Base-by-base conservation (phyloP, 768 basidiomycete genomes). In the Tulasnella sp. region DNA sequence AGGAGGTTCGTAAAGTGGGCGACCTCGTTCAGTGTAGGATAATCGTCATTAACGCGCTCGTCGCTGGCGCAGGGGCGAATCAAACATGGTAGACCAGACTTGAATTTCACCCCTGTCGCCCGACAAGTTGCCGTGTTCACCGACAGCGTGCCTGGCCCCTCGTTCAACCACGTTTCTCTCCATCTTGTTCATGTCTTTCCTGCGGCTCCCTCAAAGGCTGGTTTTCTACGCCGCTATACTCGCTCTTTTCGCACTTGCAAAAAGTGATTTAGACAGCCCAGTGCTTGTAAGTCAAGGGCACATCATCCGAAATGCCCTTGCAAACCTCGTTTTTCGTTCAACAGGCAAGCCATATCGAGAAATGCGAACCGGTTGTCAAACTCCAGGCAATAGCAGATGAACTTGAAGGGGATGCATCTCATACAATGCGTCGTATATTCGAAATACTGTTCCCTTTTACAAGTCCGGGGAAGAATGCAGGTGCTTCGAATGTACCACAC, bases 371-470 rank as follows among this genome's bases (percentile, higher is more conserved):
- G 3, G 65, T 77, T 9, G 66, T 70, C 56, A 68, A 69, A 64
- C 72, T 89, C 52, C 75, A 76, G 64, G 68, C 73, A 51, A 72
- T 89, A 53, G 86, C 86, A 67, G 66, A 70, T 55, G 71, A 75
- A 7, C 68, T 85, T 27, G 83, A 84, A 62, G 79, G 73, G 40
- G 68, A 75, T 57, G 75, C 80, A 67, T 87, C 84, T 25, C 83
- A 84, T 29, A 67, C 87, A 45, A 79, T 91, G 81, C 82, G 84
- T 56, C 77, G 81, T 64, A 74, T 89, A 34, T 93, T 93, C 69
- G 73, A 77, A 4, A 79, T 78, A 72, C 70, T 92, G 58, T 94
- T 94, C 66, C 90, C 90, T 34, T 94, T 93, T 65, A 85, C 31
- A 4, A 48, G 86, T 32, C 89, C 88, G 58, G 90, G 80, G 6